phyloP scores from a whole-genome alignment of 495 filamentous ascomycete genomes.

The Amniculicola lignicola region DNA sequence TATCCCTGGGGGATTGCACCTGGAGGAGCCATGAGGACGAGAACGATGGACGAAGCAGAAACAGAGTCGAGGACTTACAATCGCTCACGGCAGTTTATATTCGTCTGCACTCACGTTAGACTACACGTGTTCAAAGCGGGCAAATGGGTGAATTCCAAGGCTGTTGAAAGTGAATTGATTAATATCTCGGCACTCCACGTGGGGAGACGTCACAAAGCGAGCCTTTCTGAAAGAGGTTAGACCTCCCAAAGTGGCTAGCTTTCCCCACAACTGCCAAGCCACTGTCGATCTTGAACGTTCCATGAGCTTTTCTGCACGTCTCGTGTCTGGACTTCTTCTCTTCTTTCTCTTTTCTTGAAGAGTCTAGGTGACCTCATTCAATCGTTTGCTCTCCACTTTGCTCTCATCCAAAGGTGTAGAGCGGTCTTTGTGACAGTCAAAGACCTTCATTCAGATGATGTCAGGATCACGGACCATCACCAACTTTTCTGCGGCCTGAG shows the following conservation, averaged over 20 bases:
- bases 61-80: not conserved
- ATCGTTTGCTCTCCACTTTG: not conserved
- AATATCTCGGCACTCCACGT: constrained; percentile 10
- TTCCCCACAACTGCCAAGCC: constrained; percentile 7
- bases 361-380: too few species aligned
- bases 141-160: constrained; percentile 15
- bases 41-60: not conserved
- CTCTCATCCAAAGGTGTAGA: not conserved
- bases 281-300: constrained; percentile 11
- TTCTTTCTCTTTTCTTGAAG: not conserved
- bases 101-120: not conserved
- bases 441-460: constrained; percentile 12
- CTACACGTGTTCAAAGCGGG: constrained; percentile 31
- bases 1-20: constrained; percentile 7
- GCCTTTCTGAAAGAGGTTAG: too few species aligned
- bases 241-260: constrained; percentile 4
- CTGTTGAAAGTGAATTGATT: constrained; percentile 16
- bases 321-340: not conserved
- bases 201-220: not conserved
- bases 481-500: constrained; percentile 3
- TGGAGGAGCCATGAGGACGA: constrained; percentile 25
- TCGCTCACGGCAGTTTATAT: not conserved
- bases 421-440: not conserved
- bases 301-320: not conserved
- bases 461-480: constrained; percentile 27